Base-by-base conservation (phyloP, 768 basidiomycete species). In the Lentinula aciculospora region DNA sequence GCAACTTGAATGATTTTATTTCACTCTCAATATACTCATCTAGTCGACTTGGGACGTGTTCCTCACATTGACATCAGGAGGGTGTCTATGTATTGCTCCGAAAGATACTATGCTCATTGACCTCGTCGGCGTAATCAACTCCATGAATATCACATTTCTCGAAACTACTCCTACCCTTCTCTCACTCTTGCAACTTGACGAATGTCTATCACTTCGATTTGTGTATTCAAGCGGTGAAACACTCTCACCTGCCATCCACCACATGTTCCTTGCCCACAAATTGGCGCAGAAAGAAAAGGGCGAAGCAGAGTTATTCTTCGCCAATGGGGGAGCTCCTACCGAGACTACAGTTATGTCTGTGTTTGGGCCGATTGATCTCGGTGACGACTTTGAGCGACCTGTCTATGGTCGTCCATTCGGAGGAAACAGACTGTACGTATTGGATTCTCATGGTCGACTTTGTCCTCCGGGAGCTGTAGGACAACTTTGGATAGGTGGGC, bases 391-490 rank as follows among this genome's bases (percentile, higher is more conserved):
- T 40, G 44, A 56, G 23, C 39, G 12, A 42, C 34, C 68, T 15
- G 66, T 71, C 36, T 68, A 71, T 44, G 69, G 69, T 28, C 68
- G 68, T 9, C 70, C 70, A 13, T 62, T 70, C 2, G 68, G 68
- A 1, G 64, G 64, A 47, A 66, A 62, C 27, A 63, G 63, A n/a
- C 37, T 62, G 45, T 63, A 62, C 54, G 64, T 65, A 40, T 51
- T 65, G 10, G 63, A 65, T 28, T 53, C 60, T 25, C 56, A 3
- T 28, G 54, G 42, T 27, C 37, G 59, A 17, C 56, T 62, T 17
- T 65, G 56, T 23, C 68, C 67, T 66, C 69, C 21, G 6, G 39
- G 39, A 40, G 17, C 39, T 1, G 53, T 71, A 2, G 69, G 71
- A 23, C 59, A 65, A 47, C 37, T 67, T n/a, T 66, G 57, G 48